A percentile compares a stretch with the other conserved stretches of the same genome.
These are phyloP conservation scores for Axilococcus clingmanii DNA, from an alignment of 139 green algal species.

Conservation along the genomic window DNA sequence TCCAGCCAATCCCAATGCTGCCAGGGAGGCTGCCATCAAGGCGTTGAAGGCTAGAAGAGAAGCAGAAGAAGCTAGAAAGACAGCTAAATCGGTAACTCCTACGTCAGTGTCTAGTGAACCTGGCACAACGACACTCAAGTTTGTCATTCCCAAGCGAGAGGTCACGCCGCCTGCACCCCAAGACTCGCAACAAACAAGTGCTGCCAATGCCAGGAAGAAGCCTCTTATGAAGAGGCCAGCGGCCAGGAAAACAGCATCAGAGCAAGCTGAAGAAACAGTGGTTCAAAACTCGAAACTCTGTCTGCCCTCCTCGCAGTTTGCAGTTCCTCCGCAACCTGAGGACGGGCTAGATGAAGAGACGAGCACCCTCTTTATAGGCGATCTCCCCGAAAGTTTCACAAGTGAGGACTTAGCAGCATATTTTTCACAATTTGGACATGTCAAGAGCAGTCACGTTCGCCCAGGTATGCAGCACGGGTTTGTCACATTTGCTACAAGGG, in stretches of 20 bases:
- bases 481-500: constrained; percentile 26
- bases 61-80: not conserved
- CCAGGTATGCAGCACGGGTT: constrained; percentile 33
- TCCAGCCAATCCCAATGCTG: not conserved
- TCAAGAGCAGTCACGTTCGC: constrained; percentile 24
- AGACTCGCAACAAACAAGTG: not conserved
- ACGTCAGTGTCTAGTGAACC: not conserved
- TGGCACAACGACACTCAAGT: constrained; percentile 9
- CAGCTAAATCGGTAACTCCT: not conserved
- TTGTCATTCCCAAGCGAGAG: constrained; percentile 22
- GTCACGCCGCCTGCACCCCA: not conserved
- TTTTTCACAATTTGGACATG: constrained; percentile 18
- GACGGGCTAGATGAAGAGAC: not conserved
- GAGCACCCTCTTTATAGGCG: constrained; percentile 39
- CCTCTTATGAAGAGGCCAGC: not conserved
- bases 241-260: not conserved
- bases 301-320: too few relatives aligned
- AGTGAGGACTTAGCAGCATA: constrained; percentile 17
- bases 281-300: not conserved
- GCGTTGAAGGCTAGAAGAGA: constrained; percentile 8
- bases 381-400: constrained; percentile 35
- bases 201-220: not conserved
- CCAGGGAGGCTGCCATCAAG: constrained; percentile 2
- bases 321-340: not conserved
- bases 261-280: not conserved